phyloP scores from a whole-genome alignment of 768 basidiomycete species.

The Mycena vitilis region DNA sequence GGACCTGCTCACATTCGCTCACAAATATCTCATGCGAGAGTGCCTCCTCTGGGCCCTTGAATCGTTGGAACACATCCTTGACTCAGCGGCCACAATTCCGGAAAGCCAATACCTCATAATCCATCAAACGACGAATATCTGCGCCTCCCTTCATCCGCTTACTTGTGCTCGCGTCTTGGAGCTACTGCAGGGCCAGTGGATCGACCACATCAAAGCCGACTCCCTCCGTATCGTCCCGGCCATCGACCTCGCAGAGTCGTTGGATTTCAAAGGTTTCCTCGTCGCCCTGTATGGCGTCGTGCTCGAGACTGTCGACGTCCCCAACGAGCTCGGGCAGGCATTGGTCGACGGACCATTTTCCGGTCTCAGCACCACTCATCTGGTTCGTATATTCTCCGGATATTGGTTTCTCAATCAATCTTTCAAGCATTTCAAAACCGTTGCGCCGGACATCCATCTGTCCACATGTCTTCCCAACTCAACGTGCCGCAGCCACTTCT shows the following conservation, averaged over 20 bases:
- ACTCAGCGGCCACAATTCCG: constrained; percentile 1
- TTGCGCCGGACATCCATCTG: not conserved
- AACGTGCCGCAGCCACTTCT: not conserved
- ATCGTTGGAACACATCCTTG: constrained; percentile 21
- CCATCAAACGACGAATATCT: not conserved
- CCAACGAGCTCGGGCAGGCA: not conserved
- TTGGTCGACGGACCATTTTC: not conserved
- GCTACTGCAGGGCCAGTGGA: constrained; percentile 9
- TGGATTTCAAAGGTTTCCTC: constrained; percentile 11
- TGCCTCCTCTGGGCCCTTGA: constrained; percentile 24
- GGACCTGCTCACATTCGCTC: constrained; percentile 17
- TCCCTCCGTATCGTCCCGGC: not conserved
- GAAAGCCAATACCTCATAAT: constrained; percentile 6
- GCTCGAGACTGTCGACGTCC: constrained; percentile 2
- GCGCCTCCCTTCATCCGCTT: not conserved
- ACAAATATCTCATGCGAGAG: constrained; percentile 24
- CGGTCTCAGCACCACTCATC: constrained; percentile 5
- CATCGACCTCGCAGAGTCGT: constrained; percentile 15
- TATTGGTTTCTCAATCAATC: constrained; percentile 6
- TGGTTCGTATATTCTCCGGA: constrained; percentile 17
- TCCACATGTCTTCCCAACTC: not conserved
- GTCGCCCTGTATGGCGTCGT: constrained; percentile 16
- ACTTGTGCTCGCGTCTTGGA: constrained; percentile 8
- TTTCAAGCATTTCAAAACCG: not conserved
- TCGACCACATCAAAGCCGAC: constrained; percentile 7